These are phyloP conservation scores for Rhizophagus clarus DNA, from an alignment of 192 early-diverging fungal genomes.

Conservation along the genomic window DNA sequence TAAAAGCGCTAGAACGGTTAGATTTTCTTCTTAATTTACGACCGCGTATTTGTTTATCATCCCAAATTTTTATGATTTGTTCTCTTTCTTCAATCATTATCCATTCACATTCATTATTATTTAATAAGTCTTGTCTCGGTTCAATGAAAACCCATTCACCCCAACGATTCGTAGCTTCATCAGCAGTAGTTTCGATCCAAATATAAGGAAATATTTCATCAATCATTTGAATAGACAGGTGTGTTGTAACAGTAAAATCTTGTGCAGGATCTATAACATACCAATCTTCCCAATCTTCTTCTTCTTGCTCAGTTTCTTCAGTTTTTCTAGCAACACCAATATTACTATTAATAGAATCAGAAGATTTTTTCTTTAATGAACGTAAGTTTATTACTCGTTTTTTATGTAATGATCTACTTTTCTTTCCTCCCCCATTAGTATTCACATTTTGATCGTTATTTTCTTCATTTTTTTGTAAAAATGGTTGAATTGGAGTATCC, in stretches of 20 bases:
- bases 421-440: neutral
- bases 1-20: slow-evolving; percentile 17
- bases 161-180: slow-evolving; percentile 2
- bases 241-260: slow-evolving; percentile 27
- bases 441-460: neutral
- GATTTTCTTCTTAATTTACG: neutral
- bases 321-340: neutral
- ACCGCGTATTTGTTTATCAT: neutral
- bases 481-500: neutral
- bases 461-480: neutral
- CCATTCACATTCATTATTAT: slow-evolving; percentile 31
- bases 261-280: slow-evolving; percentile 1
- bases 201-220: slow-evolving; percentile 34
- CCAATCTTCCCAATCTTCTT: slow-evolving; percentile 28
- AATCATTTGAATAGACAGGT: slow-evolving; percentile 25
- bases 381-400: neutral
- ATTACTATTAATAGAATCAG: neutral
- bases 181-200: slow-evolving; percentile 28
- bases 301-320: neutral
- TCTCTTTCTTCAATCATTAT: slow-evolving; percentile 32
- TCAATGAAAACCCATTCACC: slow-evolving; percentile 33
- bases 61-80: slow-evolving; percentile 5
- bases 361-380: neutral
- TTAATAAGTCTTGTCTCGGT: slow-evolving; percentile 23
- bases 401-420: neutral